Conservation (phyloP, 768 basidiomycete species). For the Strobilomyces echinocephalus region DNA sequence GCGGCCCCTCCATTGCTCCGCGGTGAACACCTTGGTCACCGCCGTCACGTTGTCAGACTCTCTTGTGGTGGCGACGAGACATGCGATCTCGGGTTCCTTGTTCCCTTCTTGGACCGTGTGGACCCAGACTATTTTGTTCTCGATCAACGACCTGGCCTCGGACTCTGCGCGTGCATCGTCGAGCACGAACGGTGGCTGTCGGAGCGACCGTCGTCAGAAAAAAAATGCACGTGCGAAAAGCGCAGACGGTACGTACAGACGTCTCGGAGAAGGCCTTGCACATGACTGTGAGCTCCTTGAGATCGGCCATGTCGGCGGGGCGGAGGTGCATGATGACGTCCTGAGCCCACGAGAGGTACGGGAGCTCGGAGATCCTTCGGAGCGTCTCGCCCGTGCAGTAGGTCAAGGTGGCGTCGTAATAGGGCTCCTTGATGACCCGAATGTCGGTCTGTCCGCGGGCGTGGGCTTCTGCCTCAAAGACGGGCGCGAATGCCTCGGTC, state of each 20-base stretch:
- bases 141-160: conserved; percentile 52
- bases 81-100: conserved; percentile 44
- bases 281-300: conserved; percentile 35
- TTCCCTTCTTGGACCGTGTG: conserved; percentile 35
- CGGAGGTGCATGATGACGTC: conserved; percentile 29
- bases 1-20: conserved; percentile 43
- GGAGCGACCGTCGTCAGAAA: background rate
- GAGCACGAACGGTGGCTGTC: conserved; percentile 54
- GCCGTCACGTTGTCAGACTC: conserved; percentile 52
- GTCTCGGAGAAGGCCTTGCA: conserved; percentile 55
- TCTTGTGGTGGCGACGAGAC: conserved; percentile 65
- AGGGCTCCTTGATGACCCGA: conserved; percentile 37
- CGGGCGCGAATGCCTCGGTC: conserved; percentile 39
- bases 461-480: conserved; percentile 45
- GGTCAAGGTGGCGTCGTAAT: conserved; percentile 59
- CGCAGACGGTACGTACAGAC: conserved; percentile 41
- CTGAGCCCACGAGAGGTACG: background rate
- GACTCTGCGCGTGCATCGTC: conserved; percentile 35
- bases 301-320: conserved; percentile 31
- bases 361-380: background rate
- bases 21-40: conserved; percentile 71
- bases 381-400: conserved; percentile 48
- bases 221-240: no score
- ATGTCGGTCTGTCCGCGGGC: background rate
- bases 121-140: conserved; percentile 53